phyloP scores from a whole-genome alignment of 2,329 filamentous ascomycete species.

The Coleophoma eucalyptorum region DNA sequence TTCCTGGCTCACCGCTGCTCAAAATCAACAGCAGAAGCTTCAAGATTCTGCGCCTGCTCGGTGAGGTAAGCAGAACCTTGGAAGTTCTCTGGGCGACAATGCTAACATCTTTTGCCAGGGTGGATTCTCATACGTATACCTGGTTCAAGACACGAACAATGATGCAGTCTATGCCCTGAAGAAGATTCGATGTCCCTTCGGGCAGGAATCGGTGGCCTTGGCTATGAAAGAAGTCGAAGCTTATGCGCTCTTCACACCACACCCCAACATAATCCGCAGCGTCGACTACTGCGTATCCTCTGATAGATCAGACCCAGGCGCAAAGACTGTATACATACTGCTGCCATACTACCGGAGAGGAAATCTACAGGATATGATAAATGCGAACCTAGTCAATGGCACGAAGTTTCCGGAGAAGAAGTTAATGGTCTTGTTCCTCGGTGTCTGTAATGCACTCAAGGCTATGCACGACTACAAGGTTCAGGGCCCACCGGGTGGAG shows the following conservation, averaged over 20 bases:
- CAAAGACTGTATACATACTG: conserved; percentile 95
- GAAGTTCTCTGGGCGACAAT: background rate
- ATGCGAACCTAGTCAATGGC: conserved; percentile 96
- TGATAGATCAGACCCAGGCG: conserved; percentile 63
- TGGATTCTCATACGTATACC: conserved; percentile 98
- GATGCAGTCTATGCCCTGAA: conserved; percentile 91
- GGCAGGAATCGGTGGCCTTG: conserved; percentile 89
- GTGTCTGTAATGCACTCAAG: conserved; percentile 82
- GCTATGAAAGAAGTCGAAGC: conserved; percentile 97
- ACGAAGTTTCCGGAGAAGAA: conserved; percentile 82
- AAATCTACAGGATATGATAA: conserved; percentile 97
- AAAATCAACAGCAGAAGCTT: conserved; percentile 94
- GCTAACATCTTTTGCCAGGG: conserved; percentile 49
- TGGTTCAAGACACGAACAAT: conserved; percentile 85
- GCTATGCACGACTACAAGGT: conserved; percentile 89
- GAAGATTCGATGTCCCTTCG: conserved; percentile 98
- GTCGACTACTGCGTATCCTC: conserved; percentile 79
- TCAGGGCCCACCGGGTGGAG: conserved; percentile 52
- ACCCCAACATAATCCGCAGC: conserved; percentile 81
- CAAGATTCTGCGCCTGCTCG: conserved; percentile 90
- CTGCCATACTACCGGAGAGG: conserved; percentile 93
- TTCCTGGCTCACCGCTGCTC: conserved; percentile 87
- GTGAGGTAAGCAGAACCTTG: conserved; percentile 61
- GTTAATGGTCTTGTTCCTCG: conserved; percentile 86
- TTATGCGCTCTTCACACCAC: conserved; percentile 82